phyloP scores from a whole-genome alignment of 441 rosid genomes.

The Biscutella auriculata region DNA sequence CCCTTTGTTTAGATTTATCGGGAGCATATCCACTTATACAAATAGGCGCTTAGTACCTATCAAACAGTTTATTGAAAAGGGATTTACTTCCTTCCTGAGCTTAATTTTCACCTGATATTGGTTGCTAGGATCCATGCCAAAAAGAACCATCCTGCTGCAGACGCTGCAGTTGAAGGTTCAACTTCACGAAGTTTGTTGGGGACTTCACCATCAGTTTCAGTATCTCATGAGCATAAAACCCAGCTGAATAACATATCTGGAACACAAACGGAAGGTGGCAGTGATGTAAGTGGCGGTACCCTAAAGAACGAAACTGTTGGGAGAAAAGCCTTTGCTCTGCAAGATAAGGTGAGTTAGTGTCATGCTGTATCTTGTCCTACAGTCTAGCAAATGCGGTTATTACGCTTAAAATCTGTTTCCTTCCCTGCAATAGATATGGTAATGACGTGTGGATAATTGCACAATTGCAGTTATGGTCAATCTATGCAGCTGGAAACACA shows the following conservation, averaged over 20 bases:
- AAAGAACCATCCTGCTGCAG: conserved; percentile 23
- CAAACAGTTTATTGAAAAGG: not conserved
- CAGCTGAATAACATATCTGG: conserved; percentile 32
- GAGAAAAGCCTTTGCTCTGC: conserved; percentile 79
- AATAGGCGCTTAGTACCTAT: not conserved
- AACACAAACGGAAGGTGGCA: conserved; percentile 33
- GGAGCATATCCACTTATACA: not conserved
- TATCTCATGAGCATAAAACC: conserved; percentile 31
- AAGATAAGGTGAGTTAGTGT: conserved; percentile 64
- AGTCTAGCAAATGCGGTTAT: not conserved
- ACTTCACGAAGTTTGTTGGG: conserved; percentile 23
- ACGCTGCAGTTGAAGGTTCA: conserved; percentile 29
- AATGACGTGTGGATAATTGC: too few relatives aligned
- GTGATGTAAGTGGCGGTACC: conserved; percentile 27
- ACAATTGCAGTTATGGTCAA: conserved; percentile 72
- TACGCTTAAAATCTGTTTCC: not conserved
- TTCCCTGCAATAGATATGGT: too few relatives aligned
- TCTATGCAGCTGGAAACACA: conserved; percentile 95
- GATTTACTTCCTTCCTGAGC: not conserved
- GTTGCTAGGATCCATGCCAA: conserved; percentile 35
- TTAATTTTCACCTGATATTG: conserved; percentile 1
- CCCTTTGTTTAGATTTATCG: not conserved
- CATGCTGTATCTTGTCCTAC: not conserved
- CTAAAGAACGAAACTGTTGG: conserved; percentile 64
- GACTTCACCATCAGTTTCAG: conserved; percentile 6